A percentile compares a stretch with the other conserved stretches of the same genome.
Conservation (phyloP, 1,139 yeast genomes). For the Diutina pseudorugosa region DNA sequence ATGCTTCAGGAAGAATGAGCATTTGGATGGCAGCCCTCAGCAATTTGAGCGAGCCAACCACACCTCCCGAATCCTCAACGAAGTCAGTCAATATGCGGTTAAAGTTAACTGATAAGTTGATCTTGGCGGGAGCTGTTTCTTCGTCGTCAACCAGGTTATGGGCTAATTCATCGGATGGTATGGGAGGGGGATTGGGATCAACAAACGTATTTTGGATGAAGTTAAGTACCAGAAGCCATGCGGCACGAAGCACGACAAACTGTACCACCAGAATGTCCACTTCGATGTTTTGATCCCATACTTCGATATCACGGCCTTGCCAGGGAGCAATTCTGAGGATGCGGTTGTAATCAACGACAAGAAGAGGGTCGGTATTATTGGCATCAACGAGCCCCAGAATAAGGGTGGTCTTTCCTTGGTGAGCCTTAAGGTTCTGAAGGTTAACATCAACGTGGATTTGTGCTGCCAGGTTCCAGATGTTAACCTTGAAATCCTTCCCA, state of each 20-base stretch:
- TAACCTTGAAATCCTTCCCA: background rate
- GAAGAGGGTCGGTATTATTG: background rate
- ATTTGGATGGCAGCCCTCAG: constrained; percentile 63
- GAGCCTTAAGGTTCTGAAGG: background rate
- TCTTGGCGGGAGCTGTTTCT: constrained; percentile 56
- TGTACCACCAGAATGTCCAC: constrained; percentile 72
- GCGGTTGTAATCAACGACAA: constrained; percentile 44
- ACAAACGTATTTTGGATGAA: constrained; percentile 82
- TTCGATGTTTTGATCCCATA: constrained; percentile 68
- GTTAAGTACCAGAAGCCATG: constrained; percentile 67
- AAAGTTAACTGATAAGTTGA: constrained; percentile 55
- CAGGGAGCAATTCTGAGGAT: constrained; percentile 50
- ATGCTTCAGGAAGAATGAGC: constrained; percentile 59
- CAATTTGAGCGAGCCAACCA: constrained; percentile 61
- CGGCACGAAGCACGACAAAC: constrained; percentile 64
- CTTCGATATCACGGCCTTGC: constrained; percentile 46
- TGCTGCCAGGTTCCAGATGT: background rate
- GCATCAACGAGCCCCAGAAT: background rate
- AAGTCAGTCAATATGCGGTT: constrained; percentile 66
- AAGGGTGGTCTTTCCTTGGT: background rate
- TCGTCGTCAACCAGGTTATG: constrained; percentile 47
- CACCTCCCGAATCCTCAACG: constrained; percentile 71
- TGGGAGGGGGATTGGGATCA: constrained; percentile 57
- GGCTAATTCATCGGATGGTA: constrained; percentile 56
- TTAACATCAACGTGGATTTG: background rate